Evolutionary conservation across 441 rosid genomes (phyloP).

Genomic region (Jatropha multifida): DNA sequence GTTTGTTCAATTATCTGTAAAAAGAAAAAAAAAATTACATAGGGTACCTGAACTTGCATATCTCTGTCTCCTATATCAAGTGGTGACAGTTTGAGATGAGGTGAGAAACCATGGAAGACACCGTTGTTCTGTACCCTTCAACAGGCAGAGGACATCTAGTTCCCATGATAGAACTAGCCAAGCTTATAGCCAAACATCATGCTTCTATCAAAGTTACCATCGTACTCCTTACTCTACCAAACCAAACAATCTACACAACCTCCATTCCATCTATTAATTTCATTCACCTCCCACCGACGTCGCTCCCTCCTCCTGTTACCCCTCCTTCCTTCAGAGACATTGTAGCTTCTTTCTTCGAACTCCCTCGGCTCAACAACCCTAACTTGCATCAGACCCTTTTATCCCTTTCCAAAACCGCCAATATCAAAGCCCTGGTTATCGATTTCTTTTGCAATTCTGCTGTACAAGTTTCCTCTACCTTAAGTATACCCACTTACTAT

Average conservation of each 20-base stretch:
- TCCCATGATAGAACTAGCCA: slow-evolving; percentile 14
- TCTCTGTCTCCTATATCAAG: too few relatives aligned
- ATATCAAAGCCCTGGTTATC: slow-evolving; percentile 30
- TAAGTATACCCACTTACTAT: slow-evolving; percentile 35
- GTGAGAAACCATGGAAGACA: slow-evolving; percentile 6
- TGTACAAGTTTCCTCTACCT: slow-evolving; percentile 20
- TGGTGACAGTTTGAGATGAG: neutral
- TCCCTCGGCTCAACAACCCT: slow-evolving; percentile 27
- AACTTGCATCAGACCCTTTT: slow-evolving; percentile 26
- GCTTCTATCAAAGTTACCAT: slow-evolving; percentile 28
- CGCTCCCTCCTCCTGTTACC: slow-evolving; percentile 9
- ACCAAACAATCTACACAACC: slow-evolving; percentile 5
- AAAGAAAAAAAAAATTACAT: too few relatives aligned
- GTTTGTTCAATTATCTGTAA: too few relatives aligned
- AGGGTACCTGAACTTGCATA: too few relatives aligned
- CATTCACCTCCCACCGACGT: slow-evolving; percentile 19
- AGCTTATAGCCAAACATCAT: slow-evolving; percentile 9
- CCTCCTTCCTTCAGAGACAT: slow-evolving; percentile 1
- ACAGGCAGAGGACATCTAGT: neutral
- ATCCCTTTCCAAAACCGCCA: slow-evolving; percentile 12
- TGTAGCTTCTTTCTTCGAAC: slow-evolving; percentile 13
- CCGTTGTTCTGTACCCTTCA: slow-evolving; percentile 1
- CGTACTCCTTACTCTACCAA: slow-evolving; percentile 16
- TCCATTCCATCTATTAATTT: slow-evolving; percentile 23
- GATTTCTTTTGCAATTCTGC: slow-evolving; percentile 39